These are phyloP conservation scores for Phaeophleospora eucalypticola DNA, from an alignment of 2,329 filamentous ascomycete genomes.

Conservation along the genomic window DNA sequence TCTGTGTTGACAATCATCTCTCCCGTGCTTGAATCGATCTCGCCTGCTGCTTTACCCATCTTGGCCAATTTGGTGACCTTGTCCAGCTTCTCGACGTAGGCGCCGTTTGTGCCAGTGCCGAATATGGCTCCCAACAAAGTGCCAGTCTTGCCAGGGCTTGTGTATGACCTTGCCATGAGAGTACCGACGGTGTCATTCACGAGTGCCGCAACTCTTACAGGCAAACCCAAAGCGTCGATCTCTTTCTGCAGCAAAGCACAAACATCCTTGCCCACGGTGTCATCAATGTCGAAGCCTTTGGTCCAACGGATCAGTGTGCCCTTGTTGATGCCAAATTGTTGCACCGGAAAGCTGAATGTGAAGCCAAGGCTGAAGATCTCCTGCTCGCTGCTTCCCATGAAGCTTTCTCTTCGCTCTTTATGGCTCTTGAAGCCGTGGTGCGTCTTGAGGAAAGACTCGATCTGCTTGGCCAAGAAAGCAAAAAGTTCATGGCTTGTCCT, in stretches of 20 bases:
- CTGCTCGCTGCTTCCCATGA: slow-evolving; percentile 59
- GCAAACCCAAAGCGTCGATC: slow-evolving; percentile 79
- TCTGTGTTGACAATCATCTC: slow-evolving; percentile 98
- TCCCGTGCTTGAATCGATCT: slow-evolving; percentile 75
- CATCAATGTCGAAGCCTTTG: slow-evolving; percentile 96
- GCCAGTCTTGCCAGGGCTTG: slow-evolving; percentile 78
- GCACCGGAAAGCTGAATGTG: slow-evolving; percentile 95
- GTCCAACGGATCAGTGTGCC: slow-evolving; percentile 95
- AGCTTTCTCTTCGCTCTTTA: slow-evolving; percentile 25
- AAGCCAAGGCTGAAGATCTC: slow-evolving; percentile 93
- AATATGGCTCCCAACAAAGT: slow-evolving; percentile 96
- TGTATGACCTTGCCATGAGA: slow-evolving; percentile 95
- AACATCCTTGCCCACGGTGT: slow-evolving; percentile 90
- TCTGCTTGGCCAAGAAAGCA: slow-evolving; percentile 85
- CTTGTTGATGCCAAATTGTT: slow-evolving; percentile 92
- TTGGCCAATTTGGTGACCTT: slow-evolving; percentile 73
- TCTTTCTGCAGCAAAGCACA: slow-evolving; percentile 84
- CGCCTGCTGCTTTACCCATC: slow-evolving; percentile 41
- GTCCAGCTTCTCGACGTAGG: slow-evolving; percentile 86
- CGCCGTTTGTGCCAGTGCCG: slow-evolving; percentile 94
- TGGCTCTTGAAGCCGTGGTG: slow-evolving; percentile 80
- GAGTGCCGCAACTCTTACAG: slow-evolving; percentile 89
- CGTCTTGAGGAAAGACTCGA: slow-evolving; percentile 78
- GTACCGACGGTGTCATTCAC: slow-evolving; percentile 98
- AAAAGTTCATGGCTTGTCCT: slow-evolving; percentile 85